Conservation (phyloP, 805 yeast genomes). For the Yamadazyma sp. region DNA sequence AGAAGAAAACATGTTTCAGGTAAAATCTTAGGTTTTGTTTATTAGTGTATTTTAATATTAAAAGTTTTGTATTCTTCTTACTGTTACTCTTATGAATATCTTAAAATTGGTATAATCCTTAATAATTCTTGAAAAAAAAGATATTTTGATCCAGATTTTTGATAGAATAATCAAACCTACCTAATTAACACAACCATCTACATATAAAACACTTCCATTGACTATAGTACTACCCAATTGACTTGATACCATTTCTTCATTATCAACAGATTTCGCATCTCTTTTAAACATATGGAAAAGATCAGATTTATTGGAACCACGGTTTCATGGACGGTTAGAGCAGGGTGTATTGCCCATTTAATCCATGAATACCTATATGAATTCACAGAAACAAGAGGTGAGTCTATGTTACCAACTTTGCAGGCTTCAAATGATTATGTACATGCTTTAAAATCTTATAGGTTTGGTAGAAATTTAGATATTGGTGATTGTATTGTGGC, state of each 20-base stretch:
- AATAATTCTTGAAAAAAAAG: no score
- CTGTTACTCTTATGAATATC: neutral
- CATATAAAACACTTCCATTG: no score
- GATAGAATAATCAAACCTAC: no score
- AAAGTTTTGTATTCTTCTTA: neutral
- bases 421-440: slow-evolving; percentile 74
- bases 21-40: slow-evolving; percentile 96
- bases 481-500: slow-evolving; percentile 91
- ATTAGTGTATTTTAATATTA: slow-evolving; percentile 45
- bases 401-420: slow-evolving; percentile 92
- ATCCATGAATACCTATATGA: slow-evolving; percentile 66
- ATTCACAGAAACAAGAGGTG: slow-evolving; percentile 82
- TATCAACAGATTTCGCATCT: no score
- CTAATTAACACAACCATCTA: no score
- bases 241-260: no score
- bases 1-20: slow-evolving; percentile 99
- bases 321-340: slow-evolving; percentile 51
- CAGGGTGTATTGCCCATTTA: slow-evolving; percentile 66
- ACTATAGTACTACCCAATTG: no score
- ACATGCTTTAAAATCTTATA: slow-evolving; percentile 63
- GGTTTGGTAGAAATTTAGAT: slow-evolving; percentile 60
- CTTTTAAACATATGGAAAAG: no score
- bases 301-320: slow-evolving; percentile 30
- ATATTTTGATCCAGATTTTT: no score
- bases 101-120: no score